Conservation (phyloP, 306 rosid genomes). For the Casuarina cunninghamiana region DNA sequence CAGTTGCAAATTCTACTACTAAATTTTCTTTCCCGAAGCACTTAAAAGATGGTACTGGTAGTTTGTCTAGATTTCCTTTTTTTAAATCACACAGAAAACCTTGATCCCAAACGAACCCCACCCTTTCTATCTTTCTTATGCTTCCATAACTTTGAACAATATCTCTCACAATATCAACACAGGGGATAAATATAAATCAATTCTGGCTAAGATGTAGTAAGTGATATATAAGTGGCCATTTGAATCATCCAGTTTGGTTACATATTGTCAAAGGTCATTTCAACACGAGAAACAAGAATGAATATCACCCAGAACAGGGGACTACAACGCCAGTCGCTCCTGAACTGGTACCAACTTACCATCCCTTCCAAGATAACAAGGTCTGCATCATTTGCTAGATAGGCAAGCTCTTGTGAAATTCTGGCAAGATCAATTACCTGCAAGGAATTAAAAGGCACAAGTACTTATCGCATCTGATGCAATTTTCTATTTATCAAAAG, state of each 20-base stretch:
- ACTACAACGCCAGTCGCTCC: constrained; percentile 17
- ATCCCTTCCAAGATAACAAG: constrained; percentile 92
- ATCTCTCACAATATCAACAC: not conserved
- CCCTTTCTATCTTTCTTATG: not conserved
- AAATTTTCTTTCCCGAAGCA: not conserved
- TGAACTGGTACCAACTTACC: constrained; percentile 55
- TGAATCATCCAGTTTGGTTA: not conserved
- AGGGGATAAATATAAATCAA: not conserved
- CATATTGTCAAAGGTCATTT: not conserved
- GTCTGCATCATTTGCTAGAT: constrained; percentile 85
- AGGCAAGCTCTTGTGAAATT: constrained; percentile 85
- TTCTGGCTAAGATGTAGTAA: not conserved
- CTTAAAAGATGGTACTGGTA: not conserved
- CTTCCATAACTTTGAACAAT: not conserved
- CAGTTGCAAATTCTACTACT: not conserved
- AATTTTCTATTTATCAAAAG: not conserved
- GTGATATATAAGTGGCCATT: not conserved
- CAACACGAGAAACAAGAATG: not conserved
- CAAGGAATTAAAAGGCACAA: constrained; percentile 22
- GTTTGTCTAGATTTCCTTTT: not conserved
- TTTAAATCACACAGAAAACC: not conserved
- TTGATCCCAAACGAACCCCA: not conserved
- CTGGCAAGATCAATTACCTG: constrained; percentile 90
- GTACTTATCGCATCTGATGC: constrained; percentile 2
- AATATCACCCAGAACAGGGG: not conserved